These are phyloP conservation scores for Geotrichum macrosporum DNA, from an alignment of 1,139 yeast genomes.

Conservation along the genomic window DNA sequence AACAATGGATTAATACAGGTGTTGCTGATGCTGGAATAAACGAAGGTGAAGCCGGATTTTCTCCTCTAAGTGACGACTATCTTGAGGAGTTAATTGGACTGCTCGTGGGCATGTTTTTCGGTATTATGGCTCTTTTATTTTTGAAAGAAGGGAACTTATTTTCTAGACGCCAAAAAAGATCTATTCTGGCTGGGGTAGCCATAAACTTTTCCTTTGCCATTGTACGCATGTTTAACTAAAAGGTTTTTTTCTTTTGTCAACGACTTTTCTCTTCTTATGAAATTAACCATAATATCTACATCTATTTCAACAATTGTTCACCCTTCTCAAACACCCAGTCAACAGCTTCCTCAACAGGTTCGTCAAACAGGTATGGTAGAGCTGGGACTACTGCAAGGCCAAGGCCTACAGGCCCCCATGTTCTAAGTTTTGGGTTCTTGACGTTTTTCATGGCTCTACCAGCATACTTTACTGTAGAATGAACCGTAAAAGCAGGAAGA, in stretches of 20 bases:
- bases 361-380: conserved; percentile 74
- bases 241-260: not conserved
- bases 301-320: conserved; percentile 36
- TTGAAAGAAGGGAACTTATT: conserved; percentile 31
- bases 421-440: conserved; percentile 48
- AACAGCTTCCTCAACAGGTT: conserved; percentile 70
- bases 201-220: conserved; percentile 37
- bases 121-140: conserved; percentile 35
- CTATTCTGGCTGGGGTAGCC: conserved; percentile 35
- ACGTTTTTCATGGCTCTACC: conserved; percentile 49
- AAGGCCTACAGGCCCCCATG: conserved; percentile 72
- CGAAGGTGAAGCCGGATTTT: conserved; percentile 25
- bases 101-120: conserved; percentile 40
- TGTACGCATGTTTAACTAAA: conserved; percentile 30
- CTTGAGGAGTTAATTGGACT: conserved; percentile 37
- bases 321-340: conserved; percentile 63
- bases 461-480: conserved; percentile 69
- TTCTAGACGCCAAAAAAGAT: conserved; percentile 34
- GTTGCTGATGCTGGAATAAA: conserved; percentile 43
- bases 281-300: too few relatives aligned
- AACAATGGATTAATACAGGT: conserved; percentile 85
- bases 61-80: conserved; percentile 34
- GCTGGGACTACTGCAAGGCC: conserved; percentile 77
- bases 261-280: too few relatives aligned
- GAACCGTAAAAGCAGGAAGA: conserved; percentile 81